phyloP scores from a whole-genome alignment of 129 eudicot genomes.

The Arctium lappa region DNA sequence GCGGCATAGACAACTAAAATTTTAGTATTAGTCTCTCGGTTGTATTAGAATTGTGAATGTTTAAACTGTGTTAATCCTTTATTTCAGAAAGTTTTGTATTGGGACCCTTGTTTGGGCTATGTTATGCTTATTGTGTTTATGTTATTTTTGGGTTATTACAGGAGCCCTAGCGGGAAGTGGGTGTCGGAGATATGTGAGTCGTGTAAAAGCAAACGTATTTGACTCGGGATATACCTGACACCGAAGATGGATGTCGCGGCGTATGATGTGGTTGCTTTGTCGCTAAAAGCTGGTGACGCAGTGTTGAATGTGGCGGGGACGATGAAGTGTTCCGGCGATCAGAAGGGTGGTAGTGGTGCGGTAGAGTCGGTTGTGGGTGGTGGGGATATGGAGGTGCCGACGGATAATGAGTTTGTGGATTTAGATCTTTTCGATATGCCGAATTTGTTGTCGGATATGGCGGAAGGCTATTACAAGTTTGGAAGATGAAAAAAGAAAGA shows the following conservation, averaged over 20 bases:
- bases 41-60: too few species aligned
- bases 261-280: slow-evolving; percentile 44
- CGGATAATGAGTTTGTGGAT: slow-evolving; percentile 34
- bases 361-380: not conserved
- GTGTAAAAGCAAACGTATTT: slow-evolving; percentile 39
- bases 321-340: not conserved
- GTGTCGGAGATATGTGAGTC: slow-evolving; percentile 58
- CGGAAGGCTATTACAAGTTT: slow-evolving; percentile 23
- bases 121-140: too few species aligned
- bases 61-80: too few species aligned
- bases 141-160: too few species aligned
- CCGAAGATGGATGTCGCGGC: slow-evolving; percentile 60
- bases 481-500: too few species aligned
- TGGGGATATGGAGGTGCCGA: not conserved
- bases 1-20: too few species aligned
- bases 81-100: too few species aligned
- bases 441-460: slow-evolving; percentile 49
- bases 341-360: not conserved
- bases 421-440: slow-evolving; percentile 42
- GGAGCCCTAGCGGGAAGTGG: slow-evolving; percentile 48
- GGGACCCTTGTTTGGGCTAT: too few species aligned
- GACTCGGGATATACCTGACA: slow-evolving; percentile 45
- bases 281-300: slow-evolving; percentile 37
- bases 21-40: too few species aligned
- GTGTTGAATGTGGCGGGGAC: slow-evolving; percentile 32